Evolutionary conservation across 2,329 filamentous ascomycete species (phyloP), one percentile per base, ranked within the genome.

Genomic region (Cercospora sojina): DNA sequence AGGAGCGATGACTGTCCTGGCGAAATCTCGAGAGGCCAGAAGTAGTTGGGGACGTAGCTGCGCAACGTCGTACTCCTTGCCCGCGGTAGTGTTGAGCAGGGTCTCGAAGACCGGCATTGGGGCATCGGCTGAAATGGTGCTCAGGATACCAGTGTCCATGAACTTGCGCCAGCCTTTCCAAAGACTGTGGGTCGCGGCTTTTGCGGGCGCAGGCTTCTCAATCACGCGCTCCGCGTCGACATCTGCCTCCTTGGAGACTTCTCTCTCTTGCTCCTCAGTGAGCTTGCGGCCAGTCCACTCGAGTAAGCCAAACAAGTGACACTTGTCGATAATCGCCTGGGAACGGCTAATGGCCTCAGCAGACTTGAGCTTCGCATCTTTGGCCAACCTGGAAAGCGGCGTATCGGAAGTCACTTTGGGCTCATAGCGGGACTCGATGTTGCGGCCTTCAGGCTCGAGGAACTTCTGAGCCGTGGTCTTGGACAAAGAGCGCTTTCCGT

Each of bases 261-360:
- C 90, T 0, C 89, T 82, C 72, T 92, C 89, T 69, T 91, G 88
- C 65, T 92, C 90, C 71, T 91, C 88, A 2, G 85, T 78, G 0
- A 90, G 76, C 0, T 77, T 76, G 0, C 79, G 78, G 0, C 68
- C 59, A 0, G 60, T 59, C 65, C 72, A 72, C 6, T 60, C 23
- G 1, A 73, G 62, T n/a, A 67, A 27, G 9, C 69, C 69, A 41
- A 76, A 73, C 13, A 68, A 31, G 0, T 18, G 38, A 29, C 73
- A 76, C 6, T 71, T 59, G 10, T 62, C 31, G 1, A 59, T 53
- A 29, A 74, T 73, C 0, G 79, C 72, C 0, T 74, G 69, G 85
- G 71, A 74, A 3, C 69, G 65, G 7, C 63, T 27, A 1, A 41
- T 58, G 1, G 9, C 55, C 29, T 31, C 32, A 2, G 32, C 55